Percentiles rank a stretch among this genome's conserved stretches.
Evolutionary conservation across 2,329 filamentous ascomycete genomes (phyloP).

Genomic region (Fusarium brevicatenulatum): DNA sequence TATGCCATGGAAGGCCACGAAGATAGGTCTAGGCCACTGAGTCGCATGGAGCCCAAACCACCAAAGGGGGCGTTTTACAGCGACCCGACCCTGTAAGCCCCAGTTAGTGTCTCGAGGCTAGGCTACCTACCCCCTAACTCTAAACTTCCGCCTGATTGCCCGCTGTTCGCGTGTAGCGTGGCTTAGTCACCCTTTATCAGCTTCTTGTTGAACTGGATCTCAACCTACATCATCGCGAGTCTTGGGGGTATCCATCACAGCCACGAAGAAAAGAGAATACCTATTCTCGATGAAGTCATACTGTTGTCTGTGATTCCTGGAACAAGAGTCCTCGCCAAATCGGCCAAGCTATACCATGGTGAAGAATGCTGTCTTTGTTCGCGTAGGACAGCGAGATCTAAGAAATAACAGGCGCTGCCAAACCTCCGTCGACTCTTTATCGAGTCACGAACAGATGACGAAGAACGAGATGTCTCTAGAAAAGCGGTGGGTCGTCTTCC

Average conservation of each 20-base stretch:
- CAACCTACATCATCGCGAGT: neutral
- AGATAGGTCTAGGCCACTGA: slow-evolving; percentile 28
- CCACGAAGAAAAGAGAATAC: neutral
- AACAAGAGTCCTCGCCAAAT: neutral
- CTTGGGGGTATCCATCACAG: neutral
- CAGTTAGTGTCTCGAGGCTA: slow-evolving; percentile 9
- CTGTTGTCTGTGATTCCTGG: too few species aligned
- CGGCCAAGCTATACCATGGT: slow-evolving; percentile 28
- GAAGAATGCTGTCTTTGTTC: neutral
- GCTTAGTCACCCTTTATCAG: slow-evolving; percentile 39
- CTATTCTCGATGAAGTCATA: neutral
- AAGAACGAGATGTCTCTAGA: slow-evolving; percentile 93
- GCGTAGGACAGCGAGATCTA: neutral
- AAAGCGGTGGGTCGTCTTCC: slow-evolving; percentile 72
- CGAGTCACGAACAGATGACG: slow-evolving; percentile 89
- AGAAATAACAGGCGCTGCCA: slow-evolving; percentile 73
- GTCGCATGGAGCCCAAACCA: slow-evolving; percentile 2
- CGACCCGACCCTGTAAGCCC: slow-evolving; percentile 9
- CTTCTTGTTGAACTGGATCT: neutral
- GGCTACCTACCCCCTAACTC: slow-evolving; percentile 24
- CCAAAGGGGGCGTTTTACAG: slow-evolving; percentile 15
- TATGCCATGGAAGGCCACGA: slow-evolving; percentile 40
- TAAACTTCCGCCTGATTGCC: slow-evolving; percentile 43
- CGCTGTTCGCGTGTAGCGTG: slow-evolving; percentile 30
- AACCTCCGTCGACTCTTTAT: slow-evolving; percentile 97